Base-by-base conservation (phyloP, 352 stramenopile species). In the Lagenidium giganteum region DNA sequence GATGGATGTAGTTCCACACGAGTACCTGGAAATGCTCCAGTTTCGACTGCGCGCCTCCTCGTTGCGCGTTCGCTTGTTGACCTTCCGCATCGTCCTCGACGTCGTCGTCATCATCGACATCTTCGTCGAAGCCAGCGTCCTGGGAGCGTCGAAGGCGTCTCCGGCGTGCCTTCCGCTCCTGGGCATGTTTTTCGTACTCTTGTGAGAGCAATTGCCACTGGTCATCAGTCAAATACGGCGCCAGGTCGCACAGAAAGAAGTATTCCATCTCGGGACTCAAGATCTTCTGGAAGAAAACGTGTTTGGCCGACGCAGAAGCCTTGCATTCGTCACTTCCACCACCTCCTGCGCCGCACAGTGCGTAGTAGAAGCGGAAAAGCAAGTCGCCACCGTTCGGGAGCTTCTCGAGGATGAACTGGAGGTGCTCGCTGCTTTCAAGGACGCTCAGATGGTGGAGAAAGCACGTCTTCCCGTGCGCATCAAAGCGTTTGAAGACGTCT, bases 171-270 rank as follows among this genome's bases (percentile, higher is more conserved):
- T 67, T 67, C 0, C 70, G 58, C 21, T 61, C 61, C 14, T 54
- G 52, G 5, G 62, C 58, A 38, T 69, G 55, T 43, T 82, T 87
- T 40, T 84, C 69, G 29, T 67, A 87, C 45, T 84, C 71, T 36
- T 73, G 79, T 1, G 71, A 70, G 12, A 87, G 31, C 25, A 86
- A 31, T n/a, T 61, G 58, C 65, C 73, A 88, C 29, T 88, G 76
- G 13, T 83, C 66, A 18, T 84, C 64, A 5, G 58, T 83, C 30
- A 88, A 23, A 37, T 76, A 83, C 1, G 42, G 52, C 0, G 73
- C 70, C 7, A 88, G 30, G 29, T 88, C 76, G 22, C 61, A 81
- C 14, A 88, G 41, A 41, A 88, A 88, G 38, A 84, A 80, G 22
- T 77, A 88, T 29, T 86, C 76, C 48, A 81, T 83, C 28, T 86